Conservation (phyloP, 441 rosid species). For the Erysimum cheiri region DNA sequence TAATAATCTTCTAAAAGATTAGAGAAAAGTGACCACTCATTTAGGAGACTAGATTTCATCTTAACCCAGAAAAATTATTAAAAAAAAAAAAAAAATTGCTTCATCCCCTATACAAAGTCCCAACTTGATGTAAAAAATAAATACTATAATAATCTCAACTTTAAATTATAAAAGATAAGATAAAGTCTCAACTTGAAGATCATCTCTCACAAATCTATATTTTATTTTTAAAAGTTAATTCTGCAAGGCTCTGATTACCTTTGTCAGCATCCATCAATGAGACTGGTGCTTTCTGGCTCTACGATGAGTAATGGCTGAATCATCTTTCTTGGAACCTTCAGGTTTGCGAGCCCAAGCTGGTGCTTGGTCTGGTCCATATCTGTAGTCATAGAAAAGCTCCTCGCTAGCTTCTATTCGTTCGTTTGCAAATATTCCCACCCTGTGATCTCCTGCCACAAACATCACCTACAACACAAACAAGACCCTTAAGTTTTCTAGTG, state of each 20-base stretch:
- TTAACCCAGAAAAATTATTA: not conserved
- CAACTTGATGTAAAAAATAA: not conserved
- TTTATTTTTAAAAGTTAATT: not conserved
- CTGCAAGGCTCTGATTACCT: not conserved
- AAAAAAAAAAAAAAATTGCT: not conserved
- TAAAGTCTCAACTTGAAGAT: slow-evolving; percentile 2
- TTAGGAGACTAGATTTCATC: not conserved
- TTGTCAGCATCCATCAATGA: slow-evolving; percentile 50
- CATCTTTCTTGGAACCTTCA: slow-evolving; percentile 84
- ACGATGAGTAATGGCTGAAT: slow-evolving; percentile 68
- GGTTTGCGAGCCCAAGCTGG: slow-evolving; percentile 53
- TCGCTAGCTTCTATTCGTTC: slow-evolving; percentile 68
- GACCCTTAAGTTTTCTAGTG: not conserved
- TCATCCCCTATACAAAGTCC: slow-evolving; percentile 33
- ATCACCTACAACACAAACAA: slow-evolving; percentile 57
- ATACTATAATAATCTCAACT: not conserved
- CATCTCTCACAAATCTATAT: slow-evolving; percentile 18
- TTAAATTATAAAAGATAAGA: not conserved
- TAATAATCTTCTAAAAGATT: too few relatives aligned
- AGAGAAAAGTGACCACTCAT: not conserved
- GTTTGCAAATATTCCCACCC: slow-evolving; percentile 90
- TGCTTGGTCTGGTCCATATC: slow-evolving; percentile 64
- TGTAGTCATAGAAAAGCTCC: slow-evolving; percentile 86
- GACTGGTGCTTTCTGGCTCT: slow-evolving; percentile 98
- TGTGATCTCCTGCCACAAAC: slow-evolving; percentile 93